Evolutionary conservation across 768 basidiomycete genomes (phyloP).

Genomic region (Boletus vermiculosoides): DNA sequence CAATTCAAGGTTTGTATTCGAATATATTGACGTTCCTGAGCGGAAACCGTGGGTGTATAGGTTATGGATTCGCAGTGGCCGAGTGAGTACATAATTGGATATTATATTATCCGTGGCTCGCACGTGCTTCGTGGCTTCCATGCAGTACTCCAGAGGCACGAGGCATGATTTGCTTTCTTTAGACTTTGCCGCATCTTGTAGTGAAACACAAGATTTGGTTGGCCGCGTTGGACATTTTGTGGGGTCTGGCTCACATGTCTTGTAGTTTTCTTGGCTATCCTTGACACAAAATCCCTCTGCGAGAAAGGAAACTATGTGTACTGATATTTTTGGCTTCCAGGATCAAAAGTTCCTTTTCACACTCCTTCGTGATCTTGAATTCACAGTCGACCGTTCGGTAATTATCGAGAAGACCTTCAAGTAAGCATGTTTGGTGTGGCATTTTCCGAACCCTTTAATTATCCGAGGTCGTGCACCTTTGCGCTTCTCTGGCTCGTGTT

Average conservation of each 20-base stretch:
- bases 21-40: conserved; percentile 57
- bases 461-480: conserved; percentile 13
- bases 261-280: conserved; percentile 4
- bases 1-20: conserved; percentile 51
- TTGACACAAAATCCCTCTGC: background rate
- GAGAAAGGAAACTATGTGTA: background rate
- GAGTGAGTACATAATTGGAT: conserved; percentile 45
- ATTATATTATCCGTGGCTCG: conserved; percentile 4
- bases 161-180: conserved; percentile 24
- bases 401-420: conserved; percentile 64
- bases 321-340: conserved; percentile 36
- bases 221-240: background rate
- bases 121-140: conserved; percentile 4
- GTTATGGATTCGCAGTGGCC: conserved; percentile 57
- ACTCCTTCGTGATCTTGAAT: conserved; percentile 55
- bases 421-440: conserved; percentile 38
- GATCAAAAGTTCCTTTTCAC: conserved; percentile 63
- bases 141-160: conserved; percentile 5
- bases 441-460: conserved; percentile 23
- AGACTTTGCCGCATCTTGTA: conserved; percentile 13
- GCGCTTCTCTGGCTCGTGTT: conserved; percentile 17
- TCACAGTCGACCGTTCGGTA: conserved; percentile 48
- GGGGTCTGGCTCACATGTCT: background rate
- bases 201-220: conserved; percentile 6
- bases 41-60: conserved; percentile 60